Percentiles rank a stretch among this genome's conserved stretches.
These are phyloP conservation scores for Ceratorhiza oryzae-sativae DNA, from an alignment of 1,284 basidiomycete genomes.

Conservation along the genomic window DNA sequence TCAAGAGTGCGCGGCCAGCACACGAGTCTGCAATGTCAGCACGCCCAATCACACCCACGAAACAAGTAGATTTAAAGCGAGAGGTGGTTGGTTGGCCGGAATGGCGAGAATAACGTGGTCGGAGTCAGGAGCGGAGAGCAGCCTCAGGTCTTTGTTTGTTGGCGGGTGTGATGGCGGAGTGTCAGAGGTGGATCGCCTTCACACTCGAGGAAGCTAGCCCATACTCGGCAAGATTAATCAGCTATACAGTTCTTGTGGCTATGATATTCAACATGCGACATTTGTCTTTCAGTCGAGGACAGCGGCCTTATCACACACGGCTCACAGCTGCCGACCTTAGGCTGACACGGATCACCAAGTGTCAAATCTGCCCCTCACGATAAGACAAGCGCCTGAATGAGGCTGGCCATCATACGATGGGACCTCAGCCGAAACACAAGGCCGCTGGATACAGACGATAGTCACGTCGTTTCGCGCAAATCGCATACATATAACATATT, in stretches of 20 bases:
- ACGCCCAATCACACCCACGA: not conserved
- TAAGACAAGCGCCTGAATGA: not conserved
- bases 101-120: not conserved
- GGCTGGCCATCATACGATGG: no score
- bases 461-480: no score
- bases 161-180: conserved; percentile 2
- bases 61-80: not conserved
- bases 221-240: conserved; percentile 22
- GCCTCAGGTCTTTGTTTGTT: not conserved
- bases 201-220: conserved; percentile 1
- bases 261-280: no score
- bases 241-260: not conserved
- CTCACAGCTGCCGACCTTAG: not conserved
- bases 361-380: not conserved
- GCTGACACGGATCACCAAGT: not conserved
- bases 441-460: no score
- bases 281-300: no score
- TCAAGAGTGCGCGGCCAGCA: not conserved
- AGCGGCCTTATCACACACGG: no score
- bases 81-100: not conserved
- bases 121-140: not conserved
- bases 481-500: no score
- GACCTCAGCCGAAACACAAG: no score
- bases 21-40: not conserved
- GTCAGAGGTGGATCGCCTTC: conserved; percentile 28